Percentiles rank a stretch among this genome's conserved stretches.
These are phyloP conservation scores for Talaromyces sp. DNA, from an alignment of 2,329 filamentous ascomycete species.

Conservation along the genomic window DNA sequence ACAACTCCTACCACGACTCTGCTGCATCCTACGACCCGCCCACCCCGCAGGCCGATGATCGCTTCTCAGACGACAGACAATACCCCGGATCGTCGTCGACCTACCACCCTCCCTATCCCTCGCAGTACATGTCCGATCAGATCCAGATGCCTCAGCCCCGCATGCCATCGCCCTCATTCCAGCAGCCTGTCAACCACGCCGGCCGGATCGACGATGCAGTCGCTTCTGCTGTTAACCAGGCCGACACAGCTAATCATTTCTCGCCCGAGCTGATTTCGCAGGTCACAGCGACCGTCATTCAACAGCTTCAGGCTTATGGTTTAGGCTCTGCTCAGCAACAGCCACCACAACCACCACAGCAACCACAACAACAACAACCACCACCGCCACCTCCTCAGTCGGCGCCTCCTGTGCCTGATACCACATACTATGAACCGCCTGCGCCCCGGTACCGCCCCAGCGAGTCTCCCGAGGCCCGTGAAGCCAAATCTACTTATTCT, in stretches of 20 bases:
- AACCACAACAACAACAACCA: slow-evolving; percentile 5
- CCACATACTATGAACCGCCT: slow-evolving; percentile 7
- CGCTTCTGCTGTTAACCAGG: background rate
- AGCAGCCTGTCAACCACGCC: slow-evolving; percentile 15
- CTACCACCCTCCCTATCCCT: slow-evolving; percentile 29
- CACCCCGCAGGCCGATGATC: slow-evolving; percentile 13
- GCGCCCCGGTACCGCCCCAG: background rate
- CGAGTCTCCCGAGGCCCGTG: slow-evolving; percentile 2
- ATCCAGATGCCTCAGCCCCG: slow-evolving; percentile 32
- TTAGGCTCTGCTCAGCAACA: slow-evolving; percentile 26
- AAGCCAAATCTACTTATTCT: background rate
- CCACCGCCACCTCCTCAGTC: slow-evolving; percentile 5
- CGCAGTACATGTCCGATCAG: slow-evolving; percentile 23
- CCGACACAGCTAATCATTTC: slow-evolving; percentile 45
- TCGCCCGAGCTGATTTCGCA: slow-evolving; percentile 57
- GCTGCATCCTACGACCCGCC: slow-evolving; percentile 17
- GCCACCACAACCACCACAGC: slow-evolving; percentile 3
- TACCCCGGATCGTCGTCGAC: slow-evolving; percentile 12
- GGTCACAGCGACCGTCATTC: slow-evolving; percentile 54
- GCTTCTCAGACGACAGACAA: background rate
- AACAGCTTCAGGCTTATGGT: slow-evolving; percentile 49
- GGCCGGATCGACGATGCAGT: slow-evolving; percentile 4
- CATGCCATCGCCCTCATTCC: slow-evolving; percentile 16
- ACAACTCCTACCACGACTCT: slow-evolving; percentile 7
- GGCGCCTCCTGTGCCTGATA: slow-evolving; percentile 5